Conservation (phyloP, 345 rosid genomes). For the Toxicodendron radicans region DNA sequence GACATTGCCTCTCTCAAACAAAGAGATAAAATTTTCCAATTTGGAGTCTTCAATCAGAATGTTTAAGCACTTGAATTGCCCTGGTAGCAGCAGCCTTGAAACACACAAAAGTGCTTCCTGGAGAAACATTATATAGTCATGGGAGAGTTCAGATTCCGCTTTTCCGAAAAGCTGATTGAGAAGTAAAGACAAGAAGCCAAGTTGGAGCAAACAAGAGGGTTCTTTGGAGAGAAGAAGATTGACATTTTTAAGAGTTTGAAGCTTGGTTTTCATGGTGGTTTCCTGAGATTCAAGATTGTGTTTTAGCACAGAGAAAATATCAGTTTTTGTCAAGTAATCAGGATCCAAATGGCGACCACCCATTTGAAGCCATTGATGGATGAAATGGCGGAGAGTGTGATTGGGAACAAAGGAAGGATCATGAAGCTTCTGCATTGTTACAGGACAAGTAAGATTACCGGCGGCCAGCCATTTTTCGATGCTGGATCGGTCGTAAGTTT, state of each 20-base stretch:
- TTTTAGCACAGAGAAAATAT: conserved; percentile 36
- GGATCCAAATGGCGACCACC: conserved; percentile 29
- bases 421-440: conserved; percentile 72
- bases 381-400: conserved; percentile 61
- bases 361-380: conserved; percentile 50
- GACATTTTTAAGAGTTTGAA: conserved; percentile 29
- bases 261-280: conserved; percentile 29
- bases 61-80: conserved; percentile 29
- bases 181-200: conserved; percentile 48
- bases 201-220: conserved; percentile 35
- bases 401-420: conserved; percentile 61
- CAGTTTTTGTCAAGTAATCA: conserved; percentile 9
- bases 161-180: conserved; percentile 37
- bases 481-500: conserved; percentile 68
- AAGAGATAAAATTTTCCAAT: conserved; percentile 31
- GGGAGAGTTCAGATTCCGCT: conserved; percentile 26
- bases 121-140: conserved; percentile 28
- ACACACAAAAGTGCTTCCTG: conserved; percentile 42
- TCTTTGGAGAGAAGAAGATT: conserved; percentile 26
- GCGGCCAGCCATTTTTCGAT: conserved; percentile 62
- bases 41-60: conserved; percentile 42
- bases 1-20: conserved; percentile 39
- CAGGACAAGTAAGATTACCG: conserved; percentile 68
- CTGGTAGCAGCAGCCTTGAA: conserved; percentile 34
- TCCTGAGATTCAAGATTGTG: conserved; percentile 41